phyloP scores from a whole-genome alignment of 352 stramenopile genomes.

The Phytopythium sindhum region DNA sequence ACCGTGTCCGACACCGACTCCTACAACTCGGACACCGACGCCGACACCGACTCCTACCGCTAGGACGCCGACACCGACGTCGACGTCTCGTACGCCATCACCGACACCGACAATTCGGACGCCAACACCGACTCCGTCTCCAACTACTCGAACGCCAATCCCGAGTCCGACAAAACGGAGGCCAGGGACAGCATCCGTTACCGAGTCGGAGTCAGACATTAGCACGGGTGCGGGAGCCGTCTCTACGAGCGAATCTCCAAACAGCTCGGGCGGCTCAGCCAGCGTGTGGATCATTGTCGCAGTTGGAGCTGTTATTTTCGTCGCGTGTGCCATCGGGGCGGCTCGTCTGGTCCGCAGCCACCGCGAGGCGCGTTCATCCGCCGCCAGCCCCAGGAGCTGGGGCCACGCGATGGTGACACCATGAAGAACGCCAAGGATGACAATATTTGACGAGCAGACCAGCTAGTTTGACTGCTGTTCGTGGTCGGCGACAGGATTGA shows the following conservation, averaged over 20 bases:
- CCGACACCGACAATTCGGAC: constrained; percentile 5
- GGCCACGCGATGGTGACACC: neutral
- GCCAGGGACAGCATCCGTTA: too few relatives aligned
- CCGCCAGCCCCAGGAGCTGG: neutral
- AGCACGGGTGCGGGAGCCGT: neutral
- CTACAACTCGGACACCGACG: constrained; percentile 5
- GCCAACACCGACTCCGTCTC: constrained; percentile 3
- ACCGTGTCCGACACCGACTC: constrained; percentile 4
- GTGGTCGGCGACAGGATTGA: too few relatives aligned
- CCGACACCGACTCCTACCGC: constrained; percentile 9
- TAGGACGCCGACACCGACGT: constrained; percentile 1
- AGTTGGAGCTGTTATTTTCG: neutral
- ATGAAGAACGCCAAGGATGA: neutral
- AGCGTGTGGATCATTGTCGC: neutral
- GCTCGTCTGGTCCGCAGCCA: neutral
- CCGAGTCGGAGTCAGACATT: neutral
- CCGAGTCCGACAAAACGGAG: neutral
- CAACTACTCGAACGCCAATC: neutral
- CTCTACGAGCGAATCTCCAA: neutral
- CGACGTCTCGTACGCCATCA: too few relatives aligned
- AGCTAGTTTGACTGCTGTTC: too few relatives aligned
- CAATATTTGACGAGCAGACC: neutral
- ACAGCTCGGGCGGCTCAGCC: neutral
- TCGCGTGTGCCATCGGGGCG: neutral
- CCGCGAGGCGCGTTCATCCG: neutral